A percentile compares a stretch with the other conserved stretches of the same genome.
Conservation (phyloP, 1,284 basidiomycete species). For the Vanrija sp. region DNA sequence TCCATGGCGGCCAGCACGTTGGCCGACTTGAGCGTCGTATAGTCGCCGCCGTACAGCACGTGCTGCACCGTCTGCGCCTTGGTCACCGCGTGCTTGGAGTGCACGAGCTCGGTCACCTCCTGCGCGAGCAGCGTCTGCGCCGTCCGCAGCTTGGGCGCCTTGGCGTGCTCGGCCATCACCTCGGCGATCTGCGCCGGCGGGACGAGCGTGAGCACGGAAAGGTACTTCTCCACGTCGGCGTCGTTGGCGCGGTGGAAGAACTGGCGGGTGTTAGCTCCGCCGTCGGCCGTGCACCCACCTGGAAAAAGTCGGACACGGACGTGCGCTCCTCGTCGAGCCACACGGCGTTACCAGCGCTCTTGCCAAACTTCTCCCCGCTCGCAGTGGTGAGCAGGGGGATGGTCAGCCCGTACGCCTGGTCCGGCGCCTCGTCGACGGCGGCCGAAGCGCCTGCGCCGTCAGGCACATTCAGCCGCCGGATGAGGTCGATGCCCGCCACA, state of each 20-base stretch:
- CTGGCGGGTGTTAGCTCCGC: constrained; percentile 50
- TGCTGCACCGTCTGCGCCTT: constrained; percentile 60
- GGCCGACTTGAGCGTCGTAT: constrained; percentile 50
- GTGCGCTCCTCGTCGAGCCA: constrained; percentile 78
- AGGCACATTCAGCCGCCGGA: constrained; percentile 54
- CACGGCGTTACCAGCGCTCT: constrained; percentile 92
- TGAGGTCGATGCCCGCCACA: constrained; percentile 82
- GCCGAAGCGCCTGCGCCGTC: background rate
- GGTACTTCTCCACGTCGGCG: constrained; percentile 72
- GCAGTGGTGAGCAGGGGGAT: constrained; percentile 89
- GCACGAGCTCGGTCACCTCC: constrained; percentile 84
- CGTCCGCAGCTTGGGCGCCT: constrained; percentile 57
- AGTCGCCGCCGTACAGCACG: constrained; percentile 57
- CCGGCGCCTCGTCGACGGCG: constrained; percentile 21
- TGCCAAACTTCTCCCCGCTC: constrained; percentile 92
- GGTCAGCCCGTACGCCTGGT: constrained; percentile 77
- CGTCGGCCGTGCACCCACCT: constrained; percentile 57
- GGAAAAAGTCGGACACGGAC: constrained; percentile 84
- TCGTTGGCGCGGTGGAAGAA: constrained; percentile 85
- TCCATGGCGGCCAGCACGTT: constrained; percentile 59
- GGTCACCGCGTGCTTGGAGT: constrained; percentile 54
- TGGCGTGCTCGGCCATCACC: constrained; percentile 61
- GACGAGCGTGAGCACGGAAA: constrained; percentile 81
- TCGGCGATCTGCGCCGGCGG: constrained; percentile 59
- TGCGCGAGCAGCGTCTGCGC: constrained; percentile 78